Base-by-base conservation (phyloP, 2,329 filamentous ascomycete genomes). In the Aspergillus sclerotialis region DNA sequence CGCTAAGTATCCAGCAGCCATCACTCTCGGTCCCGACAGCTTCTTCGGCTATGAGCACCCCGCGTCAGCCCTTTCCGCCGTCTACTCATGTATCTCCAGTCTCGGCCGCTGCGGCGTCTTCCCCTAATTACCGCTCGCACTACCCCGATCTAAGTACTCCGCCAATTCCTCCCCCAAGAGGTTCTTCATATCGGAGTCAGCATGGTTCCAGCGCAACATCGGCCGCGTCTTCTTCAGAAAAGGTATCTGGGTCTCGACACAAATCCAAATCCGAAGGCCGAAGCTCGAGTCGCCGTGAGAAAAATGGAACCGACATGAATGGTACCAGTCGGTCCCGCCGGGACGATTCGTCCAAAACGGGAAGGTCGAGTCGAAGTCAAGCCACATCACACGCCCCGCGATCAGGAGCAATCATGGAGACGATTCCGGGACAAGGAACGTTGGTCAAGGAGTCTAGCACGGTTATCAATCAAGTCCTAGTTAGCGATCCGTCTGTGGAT, bases 381-480 rank as follows among this genome's bases (percentile, higher is more conserved):
- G 50, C 56, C 30, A 53, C 58, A 10, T 46, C 59, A 2, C 43
- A 59, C 34, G 40, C 66, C 9, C 45, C 45, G 24, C 52, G 52
- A 36, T 53, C 53, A 27, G 58, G 58, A 30, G 55, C 63, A 24
- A 61, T 72, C 30, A 70, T 74, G 38, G 73, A 73, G 25, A 64
- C 71, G 43, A 65, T 75, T 24, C 74, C 73, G 12, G 73, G 72
- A 25, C 72, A 75, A 23, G 75, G 72, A 25, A 72, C 72, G 27
- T 70, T 84, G 9, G 76, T 80, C 10, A 78, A 83, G 38, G 85
- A 94, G 58, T 79, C 84, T 36, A 89, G 82, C 60, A 79, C 88
- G 37, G 79, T 87, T 19, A 73, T 94, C 43, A 85, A 84, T 56
- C 77, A 83, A 41, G 77, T 89, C 43, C 70, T 90, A 43, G 75